Conservation (phyloP, 352 stramenopile species). For the Pythium periplocum region DNA sequence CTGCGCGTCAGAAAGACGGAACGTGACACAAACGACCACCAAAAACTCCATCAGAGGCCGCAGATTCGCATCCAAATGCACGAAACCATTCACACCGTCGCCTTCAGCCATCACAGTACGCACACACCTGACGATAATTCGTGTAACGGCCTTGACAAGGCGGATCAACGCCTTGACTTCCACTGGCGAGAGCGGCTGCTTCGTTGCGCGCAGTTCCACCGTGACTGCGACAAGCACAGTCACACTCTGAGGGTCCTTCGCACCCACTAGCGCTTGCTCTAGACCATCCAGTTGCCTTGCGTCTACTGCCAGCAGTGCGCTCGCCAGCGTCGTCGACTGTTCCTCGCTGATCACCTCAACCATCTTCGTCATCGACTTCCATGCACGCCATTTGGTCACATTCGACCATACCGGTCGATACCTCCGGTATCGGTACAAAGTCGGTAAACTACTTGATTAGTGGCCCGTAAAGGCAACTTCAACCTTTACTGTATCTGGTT, state of each 20-base stretch:
- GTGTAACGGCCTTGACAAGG: conserved; percentile 17
- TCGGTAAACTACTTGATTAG: conserved; percentile 10
- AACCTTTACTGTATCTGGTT: too few species aligned
- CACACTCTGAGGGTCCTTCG: conserved; percentile 1
- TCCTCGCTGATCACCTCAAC: background rate
- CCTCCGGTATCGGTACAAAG: background rate
- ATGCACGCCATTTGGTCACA: too few species aligned
- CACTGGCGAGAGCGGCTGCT: background rate
- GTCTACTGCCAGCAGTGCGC: background rate
- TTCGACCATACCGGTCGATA: too few species aligned
- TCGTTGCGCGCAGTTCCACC: background rate
- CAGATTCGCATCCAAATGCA: conserved; percentile 23
- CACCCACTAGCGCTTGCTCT: conserved; percentile 6
- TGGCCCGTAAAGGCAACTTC: conserved; percentile 1
- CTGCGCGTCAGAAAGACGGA: too few species aligned
- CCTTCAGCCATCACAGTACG: background rate
- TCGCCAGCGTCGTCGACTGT: background rate
- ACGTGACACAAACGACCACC: background rate
- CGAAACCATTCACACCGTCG: conserved; percentile 12
- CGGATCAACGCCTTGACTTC: conserved; percentile 11
- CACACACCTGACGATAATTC: conserved; percentile 11
- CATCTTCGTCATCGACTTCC: conserved; percentile 2
- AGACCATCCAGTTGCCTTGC: conserved; percentile 5
- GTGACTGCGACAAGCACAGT: conserved; percentile 1
- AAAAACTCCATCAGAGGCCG: conserved; percentile 16